Evolutionary conservation across 768 basidiomycete genomes (phyloP).

Genomic region (Rhodotorula babjevae): DNA sequence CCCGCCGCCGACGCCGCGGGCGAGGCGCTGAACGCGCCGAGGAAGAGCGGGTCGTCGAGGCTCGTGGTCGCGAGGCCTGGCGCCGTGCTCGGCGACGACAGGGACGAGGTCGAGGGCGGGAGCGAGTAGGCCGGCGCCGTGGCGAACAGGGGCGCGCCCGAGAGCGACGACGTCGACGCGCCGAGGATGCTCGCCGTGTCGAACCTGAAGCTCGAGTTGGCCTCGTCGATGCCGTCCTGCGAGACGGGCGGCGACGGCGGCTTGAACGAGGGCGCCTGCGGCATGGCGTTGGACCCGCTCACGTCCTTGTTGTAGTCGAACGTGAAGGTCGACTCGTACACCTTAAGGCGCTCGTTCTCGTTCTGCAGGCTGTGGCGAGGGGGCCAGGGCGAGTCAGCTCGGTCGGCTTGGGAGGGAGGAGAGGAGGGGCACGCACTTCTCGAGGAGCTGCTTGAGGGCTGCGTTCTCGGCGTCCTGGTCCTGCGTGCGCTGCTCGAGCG

Average conservation of each 20-base stretch:
- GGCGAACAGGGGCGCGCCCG: not conserved
- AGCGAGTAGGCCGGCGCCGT: not conserved
- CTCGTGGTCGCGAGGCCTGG: too few relatives aligned
- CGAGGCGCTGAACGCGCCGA: slow-evolving; percentile 3
- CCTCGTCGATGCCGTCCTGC: not conserved
- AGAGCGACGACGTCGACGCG: not conserved
- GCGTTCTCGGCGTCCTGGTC: slow-evolving; percentile 25
- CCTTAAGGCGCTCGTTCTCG: slow-evolving; percentile 38
- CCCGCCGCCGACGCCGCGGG: slow-evolving; percentile 7
- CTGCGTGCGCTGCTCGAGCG: slow-evolving; percentile 20
- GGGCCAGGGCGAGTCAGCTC: not conserved
- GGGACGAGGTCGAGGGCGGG: not conserved
- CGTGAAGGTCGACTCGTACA: slow-evolving; percentile 32
- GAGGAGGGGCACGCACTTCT: slow-evolving; percentile 9
- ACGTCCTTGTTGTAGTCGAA: slow-evolving; percentile 33
- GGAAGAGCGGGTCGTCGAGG: slow-evolving; percentile 13
- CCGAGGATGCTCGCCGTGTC: not conserved
- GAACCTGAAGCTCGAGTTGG: slow-evolving; percentile 2
- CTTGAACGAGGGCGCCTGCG: not conserved
- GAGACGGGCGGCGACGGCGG: not conserved
- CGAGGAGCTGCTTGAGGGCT: slow-evolving; percentile 36
- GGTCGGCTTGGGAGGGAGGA: not conserved
- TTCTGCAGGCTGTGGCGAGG: slow-evolving; percentile 6
- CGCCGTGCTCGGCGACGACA: not conserved
- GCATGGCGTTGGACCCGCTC: slow-evolving; percentile 21